Base-by-base conservation (phyloP, 768 basidiomycete species). In the Xerocomellus chrysenteron region DNA sequence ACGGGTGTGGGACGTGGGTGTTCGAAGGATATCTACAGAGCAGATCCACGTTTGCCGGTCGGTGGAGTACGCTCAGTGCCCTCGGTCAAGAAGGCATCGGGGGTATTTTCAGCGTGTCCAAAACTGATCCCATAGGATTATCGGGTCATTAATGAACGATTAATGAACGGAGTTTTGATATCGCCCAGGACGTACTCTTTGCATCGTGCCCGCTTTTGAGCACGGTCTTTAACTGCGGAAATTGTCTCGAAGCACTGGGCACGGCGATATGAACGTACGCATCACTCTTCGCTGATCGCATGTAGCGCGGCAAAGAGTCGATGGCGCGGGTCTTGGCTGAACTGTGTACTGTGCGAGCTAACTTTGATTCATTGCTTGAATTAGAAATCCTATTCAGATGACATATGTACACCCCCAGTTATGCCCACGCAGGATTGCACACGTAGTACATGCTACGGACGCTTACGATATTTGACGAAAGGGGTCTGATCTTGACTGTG, bases 31-130 rank as follows among this genome's bases (percentile, higher is more conserved):
- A 79, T 52, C 51, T 87, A 37, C 74, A 73, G 50, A 79, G 78
- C 56, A 78, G 76, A 30, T 65, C 65, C 37, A 77, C 78, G 26
- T 74, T 87, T 57, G 79, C 82, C 30, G 86, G 86, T 17, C 74
- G 76, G 30, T 85, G 84, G 81, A 65, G 76, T 46, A 74, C 79
- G 40, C 74, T 76, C 50, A 53, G 55, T 12, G 60, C 65, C 7
- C 64, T 63, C 21, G 73, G 73, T 24, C 68, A 59, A 30, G 67
- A 72, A 49, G 68, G 75, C 52, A 66, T 81, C 46, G 70, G 74
- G 14, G 84, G 84, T 19, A 79, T 86, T 53, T 86, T 86, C 72
- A 83, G 84, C 65, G 70, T 86, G 73, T 75, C 69, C 41, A 84
- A 80, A 67, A 67, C 60, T n/a, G 58, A 68, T 8, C 45, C 50